A percentile compares a stretch with the other conserved stretches of the same genome.
These are phyloP conservation scores for Hanseniaspora valbyensis DNA, from an alignment of 805 yeast genomes.

Conservation along the genomic window DNA sequence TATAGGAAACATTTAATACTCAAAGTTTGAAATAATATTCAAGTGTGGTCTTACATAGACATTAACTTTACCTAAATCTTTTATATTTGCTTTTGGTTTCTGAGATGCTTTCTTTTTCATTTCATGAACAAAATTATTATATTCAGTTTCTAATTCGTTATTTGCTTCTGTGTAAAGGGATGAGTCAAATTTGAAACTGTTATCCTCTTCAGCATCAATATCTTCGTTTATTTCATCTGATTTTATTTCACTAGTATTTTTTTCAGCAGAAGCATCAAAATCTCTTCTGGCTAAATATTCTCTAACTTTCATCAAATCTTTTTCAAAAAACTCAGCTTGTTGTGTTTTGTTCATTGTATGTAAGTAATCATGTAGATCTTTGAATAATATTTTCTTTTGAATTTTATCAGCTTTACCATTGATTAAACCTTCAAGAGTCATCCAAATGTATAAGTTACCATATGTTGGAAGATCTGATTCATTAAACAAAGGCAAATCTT, in stretches of 20 bases:
- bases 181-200: not conserved
- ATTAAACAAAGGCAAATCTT: constrained; percentile 41
- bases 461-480: constrained; percentile 18
- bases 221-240: not conserved
- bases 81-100: not conserved
- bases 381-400: not conserved
- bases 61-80: constrained; percentile 6
- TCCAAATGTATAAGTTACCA: constrained; percentile 29
- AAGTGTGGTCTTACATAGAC: not conserved
- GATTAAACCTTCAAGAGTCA: constrained; percentile 21
- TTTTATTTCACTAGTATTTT: not conserved
- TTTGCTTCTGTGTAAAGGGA: not conserved
- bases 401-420: not conserved
- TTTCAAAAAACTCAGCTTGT: not conserved
- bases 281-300: not conserved
- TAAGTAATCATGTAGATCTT: not conserved
- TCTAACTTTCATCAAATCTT: constrained; percentile 13
- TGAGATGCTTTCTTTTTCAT: not conserved
- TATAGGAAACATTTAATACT: not conserved
- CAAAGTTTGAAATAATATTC: constrained; percentile 1
- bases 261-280: constrained; percentile 1
- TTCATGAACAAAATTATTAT: constrained; percentile 20
- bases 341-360: not conserved
- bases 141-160: constrained; percentile 18
- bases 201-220: not conserved